These are phyloP conservation scores for Corinectria fuckeliana DNA, from an alignment of 2,329 filamentous ascomycete species.

Conservation along the genomic window DNA sequence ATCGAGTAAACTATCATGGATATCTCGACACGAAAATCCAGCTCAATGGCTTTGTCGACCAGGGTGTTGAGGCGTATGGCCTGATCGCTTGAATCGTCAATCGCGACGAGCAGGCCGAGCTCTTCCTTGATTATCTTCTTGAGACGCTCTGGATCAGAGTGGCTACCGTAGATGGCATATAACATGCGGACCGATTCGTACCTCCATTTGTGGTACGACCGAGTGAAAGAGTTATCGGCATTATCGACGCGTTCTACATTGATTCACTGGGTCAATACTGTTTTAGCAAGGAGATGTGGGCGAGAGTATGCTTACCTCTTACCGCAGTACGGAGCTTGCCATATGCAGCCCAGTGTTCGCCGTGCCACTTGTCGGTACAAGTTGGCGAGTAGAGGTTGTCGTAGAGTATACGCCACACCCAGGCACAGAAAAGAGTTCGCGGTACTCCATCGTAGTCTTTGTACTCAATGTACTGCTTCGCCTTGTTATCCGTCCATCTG, in stretches of 20 bases:
- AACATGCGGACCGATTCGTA: not conserved
- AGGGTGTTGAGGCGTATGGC: not conserved
- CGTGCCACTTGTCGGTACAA: not conserved
- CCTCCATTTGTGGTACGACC: not conserved
- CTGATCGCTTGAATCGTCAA: not conserved
- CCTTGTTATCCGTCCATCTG: not conserved
- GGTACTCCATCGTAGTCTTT: accelerated
- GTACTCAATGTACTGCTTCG: not conserved
- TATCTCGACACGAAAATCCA: not conserved
- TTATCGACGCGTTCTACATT: not conserved
- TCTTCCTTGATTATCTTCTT: not conserved
- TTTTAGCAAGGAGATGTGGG: not conserved
- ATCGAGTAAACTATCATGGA: not conserved
- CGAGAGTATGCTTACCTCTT: not conserved
- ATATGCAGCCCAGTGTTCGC: not conserved
- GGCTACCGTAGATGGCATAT: not conserved
- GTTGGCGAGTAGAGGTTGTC: not conserved
- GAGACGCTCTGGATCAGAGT: not conserved
- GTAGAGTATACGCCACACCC: not conserved
- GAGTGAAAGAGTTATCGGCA: not conserved
- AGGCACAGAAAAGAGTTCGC: accelerated
- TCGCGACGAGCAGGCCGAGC: not conserved
- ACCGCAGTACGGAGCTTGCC: not conserved
- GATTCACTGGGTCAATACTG: not conserved
- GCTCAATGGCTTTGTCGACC: accelerated